Conservation (phyloP, 2,329 filamentous ascomycete species). For the Fusarium continuum region DNA sequence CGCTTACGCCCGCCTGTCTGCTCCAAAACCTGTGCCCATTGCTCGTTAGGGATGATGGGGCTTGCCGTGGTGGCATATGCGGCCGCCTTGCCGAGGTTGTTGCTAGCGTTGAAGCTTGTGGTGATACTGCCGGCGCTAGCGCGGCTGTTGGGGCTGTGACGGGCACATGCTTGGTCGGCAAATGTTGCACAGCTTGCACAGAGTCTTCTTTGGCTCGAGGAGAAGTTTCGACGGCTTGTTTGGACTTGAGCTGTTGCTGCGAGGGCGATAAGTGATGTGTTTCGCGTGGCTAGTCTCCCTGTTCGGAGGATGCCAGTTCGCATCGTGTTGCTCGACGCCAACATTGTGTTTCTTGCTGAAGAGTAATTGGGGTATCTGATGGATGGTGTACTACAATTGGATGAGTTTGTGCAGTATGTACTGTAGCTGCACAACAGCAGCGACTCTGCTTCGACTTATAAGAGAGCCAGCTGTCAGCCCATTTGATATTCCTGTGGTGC, state of each 20-base stretch:
- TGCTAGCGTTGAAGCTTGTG: constrained; percentile 10
- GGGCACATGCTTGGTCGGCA: constrained; percentile 21
- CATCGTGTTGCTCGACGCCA: constrained; percentile 30
- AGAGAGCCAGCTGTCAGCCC: background rate
- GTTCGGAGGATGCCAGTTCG: constrained; percentile 26
- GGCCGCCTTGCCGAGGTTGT: constrained; percentile 21
- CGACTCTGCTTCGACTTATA: constrained; percentile 14
- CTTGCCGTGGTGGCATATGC: constrained; percentile 35
- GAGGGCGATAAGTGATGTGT: constrained; percentile 19
- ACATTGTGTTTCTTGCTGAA: constrained; percentile 4
- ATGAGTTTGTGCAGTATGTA: background rate
- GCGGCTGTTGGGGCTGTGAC: constrained; percentile 20
- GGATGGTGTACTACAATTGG: background rate
- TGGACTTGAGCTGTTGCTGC: constrained; percentile 12
- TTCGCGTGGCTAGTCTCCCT: constrained; percentile 16
- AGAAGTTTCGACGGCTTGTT: constrained; percentile 23
- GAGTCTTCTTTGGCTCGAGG: constrained; percentile 20
- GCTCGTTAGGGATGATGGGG: constrained; percentile 72
- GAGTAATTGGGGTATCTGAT: background rate
- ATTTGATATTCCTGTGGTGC: constrained; percentile 1
- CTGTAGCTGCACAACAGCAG: too few species aligned
- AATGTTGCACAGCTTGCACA: constrained; percentile 26
- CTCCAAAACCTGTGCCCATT: constrained; percentile 90
- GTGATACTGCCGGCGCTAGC: constrained; percentile 14
- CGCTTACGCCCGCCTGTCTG: constrained; percentile 70